Conservation (phyloP, 768 basidiomycete genomes). For the Lactarius sanguifluus region DNA sequence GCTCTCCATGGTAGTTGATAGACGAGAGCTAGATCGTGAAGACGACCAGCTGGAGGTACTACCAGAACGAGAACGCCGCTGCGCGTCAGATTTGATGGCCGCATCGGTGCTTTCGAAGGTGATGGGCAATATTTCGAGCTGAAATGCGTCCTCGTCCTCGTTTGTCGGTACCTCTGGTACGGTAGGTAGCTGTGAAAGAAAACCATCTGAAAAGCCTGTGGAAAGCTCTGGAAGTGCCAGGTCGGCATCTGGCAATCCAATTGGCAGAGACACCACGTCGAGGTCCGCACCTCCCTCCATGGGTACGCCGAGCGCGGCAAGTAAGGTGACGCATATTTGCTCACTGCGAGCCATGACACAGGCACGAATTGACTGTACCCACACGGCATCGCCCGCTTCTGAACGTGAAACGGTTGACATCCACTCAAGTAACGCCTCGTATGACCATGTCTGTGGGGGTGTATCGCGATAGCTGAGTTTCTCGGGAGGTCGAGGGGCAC, state of each 20-base stretch:
- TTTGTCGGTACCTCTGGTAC: constrained; percentile 17
- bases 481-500: background rate
- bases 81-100: background rate
- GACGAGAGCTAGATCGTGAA: constrained; percentile 24
- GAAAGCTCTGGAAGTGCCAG: constrained; percentile 20
- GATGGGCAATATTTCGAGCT: constrained; percentile 26
- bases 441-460: constrained; percentile 26
- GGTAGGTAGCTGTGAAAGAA: constrained; percentile 21
- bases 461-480: constrained; percentile 2
- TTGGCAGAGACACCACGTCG: constrained; percentile 22
- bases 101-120: constrained; percentile 11
- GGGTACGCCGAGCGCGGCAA: constrained; percentile 30
- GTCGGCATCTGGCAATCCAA: constrained; percentile 20
- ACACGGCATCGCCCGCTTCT: constrained; percentile 23
- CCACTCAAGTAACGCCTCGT: constrained; percentile 28
- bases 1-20: constrained; percentile 29
- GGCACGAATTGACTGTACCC: constrained; percentile 26
- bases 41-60: constrained; percentile 28
- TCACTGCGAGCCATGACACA: constrained; percentile 31
- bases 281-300: constrained; percentile 28
- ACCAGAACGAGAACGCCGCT: constrained; percentile 13
- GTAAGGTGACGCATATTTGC: constrained; percentile 29
- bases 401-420: constrained; percentile 26
- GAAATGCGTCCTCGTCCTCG: constrained; percentile 25
- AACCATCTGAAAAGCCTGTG: constrained; percentile 9